Evolutionary conservation across 2,329 filamentous ascomycete genomes (phyloP), one percentile per base, ranked within the genome.

Genomic region (Rhexocercosporidium sp.): DNA sequence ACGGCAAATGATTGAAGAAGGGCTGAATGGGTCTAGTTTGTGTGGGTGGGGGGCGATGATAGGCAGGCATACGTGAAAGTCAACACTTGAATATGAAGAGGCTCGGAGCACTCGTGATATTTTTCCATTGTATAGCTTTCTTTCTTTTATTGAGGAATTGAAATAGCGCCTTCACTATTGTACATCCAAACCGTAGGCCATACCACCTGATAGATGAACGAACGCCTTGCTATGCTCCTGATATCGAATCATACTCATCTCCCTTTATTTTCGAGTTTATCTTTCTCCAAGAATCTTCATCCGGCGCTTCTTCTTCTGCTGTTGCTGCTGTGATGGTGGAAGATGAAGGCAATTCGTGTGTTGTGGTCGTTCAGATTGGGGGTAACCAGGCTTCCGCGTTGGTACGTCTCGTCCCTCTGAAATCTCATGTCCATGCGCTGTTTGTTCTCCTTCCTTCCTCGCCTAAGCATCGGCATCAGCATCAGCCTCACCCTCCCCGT

Each of bases 161-260:
- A 37, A 11, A 37, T 37, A 6, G 9, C 34, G 34, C 34, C 34
- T 37, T 37, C 41, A 16, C 41, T 25, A 20, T 47, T 22, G 18
- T 25, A 22, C 9, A 20, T 47, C 8, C 8, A 11, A 8, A 9
- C 9, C 18, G 41, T 44, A 18, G 11, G 41, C 14, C 16, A n/a
- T 7, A 16, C 14, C 16, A n/a, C 7, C 16, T n/a, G 16, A 16
- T 44, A 3, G 18, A 22, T 25, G 27, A 29, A 57, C 18, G 12
- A 47, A 64, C 62, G 62, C 62, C 62, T 57, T 57, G 62, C 62
- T 64, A 57, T 64, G 61, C 61, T 39, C 54, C 22, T 44, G 29
- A 16, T 3, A 29, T 8, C 49, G 6, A 29, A 29, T 18, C 20
- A 18, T 3, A 3, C 12, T 29, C 7, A 39, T 1, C 14, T 39